phyloP scores from a whole-genome alignment of 768 basidiomycete species.

The Russula sp. region DNA sequence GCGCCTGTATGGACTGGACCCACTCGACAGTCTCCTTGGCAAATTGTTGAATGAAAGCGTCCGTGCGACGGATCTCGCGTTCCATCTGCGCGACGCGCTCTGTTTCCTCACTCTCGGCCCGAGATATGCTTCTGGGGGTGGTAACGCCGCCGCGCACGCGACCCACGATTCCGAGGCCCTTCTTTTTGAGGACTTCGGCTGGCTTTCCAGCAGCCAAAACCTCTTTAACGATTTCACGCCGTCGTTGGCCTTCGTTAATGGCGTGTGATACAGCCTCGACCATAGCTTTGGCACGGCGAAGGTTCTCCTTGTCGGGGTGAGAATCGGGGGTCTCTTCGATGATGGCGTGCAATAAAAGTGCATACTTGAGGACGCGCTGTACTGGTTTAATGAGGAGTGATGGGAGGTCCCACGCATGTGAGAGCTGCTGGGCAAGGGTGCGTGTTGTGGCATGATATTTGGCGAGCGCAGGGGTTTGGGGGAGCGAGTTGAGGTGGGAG shows the following conservation, averaged over 20 bases:
- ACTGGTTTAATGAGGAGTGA: slow-evolving; percentile 97
- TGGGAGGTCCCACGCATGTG: slow-evolving; percentile 88
- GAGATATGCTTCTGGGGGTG: slow-evolving; percentile 46
- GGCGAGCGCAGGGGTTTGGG: slow-evolving; percentile 50
- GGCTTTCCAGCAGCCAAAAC: slow-evolving; percentile 41
- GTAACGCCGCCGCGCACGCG: slow-evolving; percentile 61
- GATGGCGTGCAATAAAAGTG: slow-evolving; percentile 73
- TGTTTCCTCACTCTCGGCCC: slow-evolving; percentile 20
- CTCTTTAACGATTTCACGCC: slow-evolving; percentile 74
- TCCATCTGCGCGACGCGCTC: slow-evolving; percentile 19
- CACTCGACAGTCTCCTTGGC: slow-evolving; percentile 20
- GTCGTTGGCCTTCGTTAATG: slow-evolving; percentile 72
- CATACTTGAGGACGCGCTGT: slow-evolving; percentile 92
- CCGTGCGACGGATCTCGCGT: slow-evolving; percentile 7
- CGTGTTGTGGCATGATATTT: slow-evolving; percentile 64
- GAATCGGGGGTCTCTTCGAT: slow-evolving; percentile 65
- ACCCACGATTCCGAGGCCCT: slow-evolving; percentile 41
- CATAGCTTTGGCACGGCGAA: slow-evolving; percentile 46
- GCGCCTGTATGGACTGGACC: slow-evolving; percentile 14
- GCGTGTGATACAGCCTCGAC: slow-evolving; percentile 71
- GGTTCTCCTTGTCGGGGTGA: slow-evolving; percentile 59
- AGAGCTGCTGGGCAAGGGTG: slow-evolving; percentile 59
- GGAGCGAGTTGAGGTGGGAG: slow-evolving; percentile 51
- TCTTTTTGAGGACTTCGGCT: slow-evolving; percentile 29
- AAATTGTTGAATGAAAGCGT: slow-evolving; percentile 17